A percentile compares a stretch with the other conserved stretches of the same genome.
phyloP scores from a whole-genome alignment of 805 yeast species.

The Teunomyces cretensis region DNA sequence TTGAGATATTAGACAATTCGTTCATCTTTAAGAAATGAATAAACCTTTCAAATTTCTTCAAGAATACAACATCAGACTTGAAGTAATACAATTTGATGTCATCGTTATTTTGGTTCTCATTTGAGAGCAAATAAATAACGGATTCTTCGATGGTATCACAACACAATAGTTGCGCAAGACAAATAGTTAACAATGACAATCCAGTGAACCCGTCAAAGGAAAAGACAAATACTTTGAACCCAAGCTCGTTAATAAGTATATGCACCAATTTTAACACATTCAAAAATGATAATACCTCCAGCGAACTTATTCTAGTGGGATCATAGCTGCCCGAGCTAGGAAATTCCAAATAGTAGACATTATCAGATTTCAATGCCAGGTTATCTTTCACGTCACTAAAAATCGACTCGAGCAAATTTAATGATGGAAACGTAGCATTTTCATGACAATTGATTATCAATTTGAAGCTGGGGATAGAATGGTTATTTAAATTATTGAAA shows the following conservation, averaged over 20 bases:
- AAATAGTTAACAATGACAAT: constrained; percentile 22
- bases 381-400: constrained; percentile 10
- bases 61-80: constrained; percentile 28
- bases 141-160: constrained; percentile 23
- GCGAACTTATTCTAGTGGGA: constrained; percentile 19
- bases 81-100: constrained; percentile 28
- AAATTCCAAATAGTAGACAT: constrained; percentile 29
- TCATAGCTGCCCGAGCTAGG: constrained; percentile 29
- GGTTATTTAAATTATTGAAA: constrained; percentile 19
- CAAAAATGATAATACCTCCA: constrained; percentile 26
- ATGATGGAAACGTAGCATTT: constrained; percentile 17
- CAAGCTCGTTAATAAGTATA: constrained; percentile 13
- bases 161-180: constrained; percentile 15
- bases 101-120: neutral
- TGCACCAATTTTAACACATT: constrained; percentile 31
- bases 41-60: constrained; percentile 30
- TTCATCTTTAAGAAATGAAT: constrained; percentile 23
- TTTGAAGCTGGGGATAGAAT: constrained; percentile 11
- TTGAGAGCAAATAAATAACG: constrained; percentile 18
- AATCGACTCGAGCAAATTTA: constrained; percentile 10
- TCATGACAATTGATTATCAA: constrained; percentile 21
- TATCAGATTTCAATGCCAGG: neutral
- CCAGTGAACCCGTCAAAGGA: constrained; percentile 42
- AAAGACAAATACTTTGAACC: constrained; percentile 27
- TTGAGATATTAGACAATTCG: constrained; percentile 1